Base-by-base conservation (phyloP, 257 asterid genomes). In the Rubia yunnanensis region DNA sequence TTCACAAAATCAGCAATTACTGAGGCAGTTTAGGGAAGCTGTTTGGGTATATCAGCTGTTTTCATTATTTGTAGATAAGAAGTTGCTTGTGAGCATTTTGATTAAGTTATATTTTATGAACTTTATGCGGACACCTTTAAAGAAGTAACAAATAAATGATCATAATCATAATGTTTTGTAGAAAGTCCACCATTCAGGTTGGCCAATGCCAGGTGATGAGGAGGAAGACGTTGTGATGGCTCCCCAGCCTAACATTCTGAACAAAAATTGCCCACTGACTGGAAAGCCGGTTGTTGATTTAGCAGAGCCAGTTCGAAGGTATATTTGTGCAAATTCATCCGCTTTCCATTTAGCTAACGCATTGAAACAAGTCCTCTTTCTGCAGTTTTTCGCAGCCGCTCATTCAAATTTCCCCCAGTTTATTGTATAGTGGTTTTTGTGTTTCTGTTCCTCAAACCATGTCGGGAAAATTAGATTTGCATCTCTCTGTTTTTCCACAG, bases 151-250 rank as follows among this genome's bases (percentile, higher is more conserved):
- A 44, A 44, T 14, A 44, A 44, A 15, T 4, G 17, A 15, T n/a
- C 22, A 6, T 15, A 14, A 44, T 44, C n/a, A 15, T 17, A 6
- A 14, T 57, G 10, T 46, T 80, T 57, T 76, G 70, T 81, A 92
- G 99, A 85, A 83, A 76, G 97, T 94, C 85, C 96, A 88, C 77
- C 97, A 94, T 73, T 77, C 83, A n/a, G 95, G 97, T 44, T 86
- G 78, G 70, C 89, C 91, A 41, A 82, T 94, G 96, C 97, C 99
- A 50, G 99, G 99, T 73, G 99, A 94, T 48, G 99, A 94, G 84
- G 89, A 84, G 74, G 99, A 94, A 80, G 99, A 94, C 78, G 77
- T 94, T 64, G 81, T 94, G 67, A 85, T 94, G 90, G 88, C 95
- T 76, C 88, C 92, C 27, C 83, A 86, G 66, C 66, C 78, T 83